These are phyloP conservation scores for Incumbomyces delicatus DNA, from an alignment of 2,329 filamentous ascomycete genomes.

Conservation along the genomic window DNA sequence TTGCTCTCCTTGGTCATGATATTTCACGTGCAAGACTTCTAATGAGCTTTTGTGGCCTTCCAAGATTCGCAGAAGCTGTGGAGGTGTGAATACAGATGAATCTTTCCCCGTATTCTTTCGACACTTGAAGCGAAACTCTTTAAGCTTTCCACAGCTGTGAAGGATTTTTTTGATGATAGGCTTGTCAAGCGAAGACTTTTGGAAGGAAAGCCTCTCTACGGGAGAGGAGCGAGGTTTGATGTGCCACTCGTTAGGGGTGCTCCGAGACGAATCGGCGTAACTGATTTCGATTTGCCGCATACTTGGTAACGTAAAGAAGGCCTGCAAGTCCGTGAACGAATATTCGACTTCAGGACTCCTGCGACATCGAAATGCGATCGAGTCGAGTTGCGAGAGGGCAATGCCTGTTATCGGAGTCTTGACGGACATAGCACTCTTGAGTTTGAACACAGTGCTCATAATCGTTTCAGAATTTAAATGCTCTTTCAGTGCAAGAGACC, in stretches of 20 bases:
- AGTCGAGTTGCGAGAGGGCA: neutral
- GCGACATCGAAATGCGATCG: too few species aligned
- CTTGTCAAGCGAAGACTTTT: neutral
- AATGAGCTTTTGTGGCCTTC: neutral
- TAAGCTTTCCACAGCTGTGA: neutral
- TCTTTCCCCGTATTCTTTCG: neutral
- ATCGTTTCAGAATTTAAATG: neutral
- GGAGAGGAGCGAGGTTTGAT: neutral
- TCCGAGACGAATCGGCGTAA: too few species aligned
- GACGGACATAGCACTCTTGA: too few species aligned
- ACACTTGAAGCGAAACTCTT: slow-evolving; percentile 2
- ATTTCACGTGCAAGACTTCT: neutral
- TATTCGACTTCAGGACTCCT: too few species aligned
- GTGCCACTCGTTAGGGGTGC: too few species aligned
- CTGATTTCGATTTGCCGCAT: neutral
- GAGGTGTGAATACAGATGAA: neutral
- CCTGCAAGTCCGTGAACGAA: neutral
- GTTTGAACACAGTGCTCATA: neutral
- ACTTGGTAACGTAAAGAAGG: neutral
- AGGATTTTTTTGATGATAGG: neutral
- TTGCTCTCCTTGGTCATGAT: neutral
- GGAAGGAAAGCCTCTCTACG: slow-evolving; percentile 3
- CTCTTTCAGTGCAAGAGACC: too few species aligned
- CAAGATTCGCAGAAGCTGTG: neutral
- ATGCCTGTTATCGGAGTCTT: neutral